Base-by-base conservation (phyloP, 2,329 filamentous ascomycete genomes). In the Thielaviopsis populi region DNA sequence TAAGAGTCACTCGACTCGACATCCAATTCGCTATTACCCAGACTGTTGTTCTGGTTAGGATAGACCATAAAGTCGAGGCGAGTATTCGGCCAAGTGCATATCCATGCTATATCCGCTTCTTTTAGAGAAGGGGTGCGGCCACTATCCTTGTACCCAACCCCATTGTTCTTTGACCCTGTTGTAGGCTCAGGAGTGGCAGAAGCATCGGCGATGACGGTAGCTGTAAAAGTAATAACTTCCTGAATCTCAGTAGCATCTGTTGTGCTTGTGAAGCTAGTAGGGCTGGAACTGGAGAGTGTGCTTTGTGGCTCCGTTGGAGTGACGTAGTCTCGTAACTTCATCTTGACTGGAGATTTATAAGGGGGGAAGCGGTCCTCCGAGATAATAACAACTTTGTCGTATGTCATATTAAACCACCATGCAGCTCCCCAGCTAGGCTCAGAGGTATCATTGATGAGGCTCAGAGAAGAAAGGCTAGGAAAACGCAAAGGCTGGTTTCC, bases 31-130 rank as follows among this genome's bases (percentile, higher is more conserved):
- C 60, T 11, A 67, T 50, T 27, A 66, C 60, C 70, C 27, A 66
- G 30, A 67, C 76, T 80, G 62, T 74, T 76, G 68, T 79, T 81
- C 68, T 83, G 79, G 27, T 73, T 72, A 0, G 80, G 75, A 67
- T 83, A 84, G 48, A 84, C 79, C 68, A 83, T 82, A 2, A 83
- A 71, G 61, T 84, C 80, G 4, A 84, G 73, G 2, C 76, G 73
- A 0, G 80, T 83, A 33, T 77, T 74, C 1, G 80, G 79, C 81
- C 82, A 84, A 1, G 74, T 78, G 69, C 82, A 84, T 24, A 84
- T 75, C 82, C 82, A 84, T 0, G 79, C 78, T 65, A 73, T 78
- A 58, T 83, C 80, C 1, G 81, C 81, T 0, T 71, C 70, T 65
- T 75, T 70, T 0, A 74, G 62, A 13, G 63, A 61, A 3, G 63